phyloP scores from a whole-genome alignment of 2,329 filamentous ascomycete species.

The Sordariomycetes sp. region DNA sequence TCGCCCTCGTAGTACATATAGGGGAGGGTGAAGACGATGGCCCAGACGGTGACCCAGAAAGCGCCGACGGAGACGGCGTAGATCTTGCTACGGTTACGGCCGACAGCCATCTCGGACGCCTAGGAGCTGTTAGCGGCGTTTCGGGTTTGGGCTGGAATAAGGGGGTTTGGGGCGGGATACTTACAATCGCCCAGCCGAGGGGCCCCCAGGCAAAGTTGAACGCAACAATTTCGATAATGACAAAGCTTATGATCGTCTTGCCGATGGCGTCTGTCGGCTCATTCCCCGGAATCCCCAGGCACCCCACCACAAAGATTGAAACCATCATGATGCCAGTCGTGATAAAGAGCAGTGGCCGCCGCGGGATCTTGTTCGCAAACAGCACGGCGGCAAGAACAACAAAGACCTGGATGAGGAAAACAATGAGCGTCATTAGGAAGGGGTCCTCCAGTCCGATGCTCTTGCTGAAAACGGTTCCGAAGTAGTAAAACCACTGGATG shows the following conservation, averaged over 20 bases:
- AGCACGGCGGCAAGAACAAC: conserved; percentile 19
- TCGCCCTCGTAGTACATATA: conserved; percentile 19
- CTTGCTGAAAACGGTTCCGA: conserved; percentile 24
- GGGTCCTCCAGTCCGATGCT: conserved; percentile 21
- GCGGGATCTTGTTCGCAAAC: conserved; percentile 19
- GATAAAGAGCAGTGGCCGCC: conserved; percentile 19
- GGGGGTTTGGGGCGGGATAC: not conserved
- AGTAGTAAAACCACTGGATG: conserved; percentile 27
- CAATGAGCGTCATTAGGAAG: conserved; percentile 22
- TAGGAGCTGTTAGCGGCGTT: not conserved
- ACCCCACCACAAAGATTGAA: conserved; percentile 17
- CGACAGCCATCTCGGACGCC: conserved; percentile 25
- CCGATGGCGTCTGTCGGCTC: conserved; percentile 7
- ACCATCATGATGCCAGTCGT: conserved; percentile 19
- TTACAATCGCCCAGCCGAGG: conserved; percentile 20
- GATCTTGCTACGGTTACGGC: conserved; percentile 30
- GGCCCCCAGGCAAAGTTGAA: conserved; percentile 26
- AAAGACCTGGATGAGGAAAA: conserved; percentile 23
- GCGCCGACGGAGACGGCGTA: conserved; percentile 22
- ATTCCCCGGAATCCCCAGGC: conserved; percentile 9
- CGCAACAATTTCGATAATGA: conserved; percentile 17
- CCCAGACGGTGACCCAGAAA: conserved; percentile 22
- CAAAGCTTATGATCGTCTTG: conserved; percentile 12
- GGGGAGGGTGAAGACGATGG: conserved; percentile 17
- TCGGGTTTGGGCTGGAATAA: not conserved